phyloP scores from a whole-genome alignment of 345 rosid genomes.

The Theobroma cacao region DNA sequence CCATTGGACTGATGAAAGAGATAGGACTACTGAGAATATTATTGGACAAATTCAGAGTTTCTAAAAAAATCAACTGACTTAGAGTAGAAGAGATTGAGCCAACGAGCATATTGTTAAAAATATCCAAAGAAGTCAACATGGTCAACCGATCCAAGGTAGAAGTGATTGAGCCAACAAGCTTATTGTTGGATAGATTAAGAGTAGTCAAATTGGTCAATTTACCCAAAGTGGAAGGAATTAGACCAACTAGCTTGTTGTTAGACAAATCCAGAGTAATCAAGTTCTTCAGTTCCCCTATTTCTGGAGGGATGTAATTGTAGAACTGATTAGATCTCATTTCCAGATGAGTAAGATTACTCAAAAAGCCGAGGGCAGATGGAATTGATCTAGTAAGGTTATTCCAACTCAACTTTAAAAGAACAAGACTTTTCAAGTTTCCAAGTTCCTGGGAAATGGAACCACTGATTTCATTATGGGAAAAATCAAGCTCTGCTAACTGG shows the following conservation, averaged over 20 bases:
- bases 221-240: neutral
- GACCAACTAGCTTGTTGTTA: neutral
- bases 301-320: neutral
- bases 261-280: neutral
- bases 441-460: neutral
- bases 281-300: neutral
- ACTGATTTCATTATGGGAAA: neutral
- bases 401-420: neutral
- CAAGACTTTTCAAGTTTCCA: neutral
- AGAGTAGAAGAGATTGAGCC: neutral
- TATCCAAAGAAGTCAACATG: too few species aligned
- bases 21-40: neutral
- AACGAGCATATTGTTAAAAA: neutral
- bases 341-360: neutral
- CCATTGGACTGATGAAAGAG: too few species aligned
- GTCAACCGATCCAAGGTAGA: too few species aligned
- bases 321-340: neutral
- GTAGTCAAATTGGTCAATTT: neutral
- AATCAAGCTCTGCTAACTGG: neutral
- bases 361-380: neutral
- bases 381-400: neutral
- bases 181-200: neutral
- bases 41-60: neutral
- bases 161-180: too few species aligned
- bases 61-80: neutral